A percentile compares a stretch with the other conserved stretches of the same genome.
These are phyloP conservation scores for Leccinellum albellum DNA, from an alignment of 768 basidiomycete species.

Conservation along the genomic window DNA sequence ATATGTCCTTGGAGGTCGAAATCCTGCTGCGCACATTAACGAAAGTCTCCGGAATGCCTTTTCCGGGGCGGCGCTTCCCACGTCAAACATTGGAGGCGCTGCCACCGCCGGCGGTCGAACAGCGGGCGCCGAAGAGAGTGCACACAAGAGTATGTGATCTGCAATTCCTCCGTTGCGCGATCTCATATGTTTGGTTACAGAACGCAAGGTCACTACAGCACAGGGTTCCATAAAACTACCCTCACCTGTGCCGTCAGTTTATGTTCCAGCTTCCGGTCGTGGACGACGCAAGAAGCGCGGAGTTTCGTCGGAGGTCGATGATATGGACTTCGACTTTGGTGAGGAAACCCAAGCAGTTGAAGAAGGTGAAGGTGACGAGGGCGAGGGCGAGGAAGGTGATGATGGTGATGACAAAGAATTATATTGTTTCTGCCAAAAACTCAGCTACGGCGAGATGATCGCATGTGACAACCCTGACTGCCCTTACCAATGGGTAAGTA, in stretches of 20 bases:
- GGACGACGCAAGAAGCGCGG: conserved; percentile 36
- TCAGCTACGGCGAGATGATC: conserved; percentile 67
- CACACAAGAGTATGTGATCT: conserved; percentile 27
- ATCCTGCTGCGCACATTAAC: conserved; percentile 39
- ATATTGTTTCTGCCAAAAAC: conserved; percentile 62
- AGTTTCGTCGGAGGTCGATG: conserved; percentile 33
- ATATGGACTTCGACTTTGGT: conserved; percentile 32
- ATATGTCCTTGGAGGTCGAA: conserved; percentile 34
- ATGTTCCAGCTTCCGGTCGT: conserved; percentile 26
- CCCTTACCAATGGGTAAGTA: conserved; percentile 60
- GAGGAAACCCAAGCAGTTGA: conserved; percentile 29
- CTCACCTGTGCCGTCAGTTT: conserved; percentile 33
- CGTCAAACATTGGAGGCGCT: conserved; percentile 6
- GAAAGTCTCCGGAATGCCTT: conserved; percentile 37
- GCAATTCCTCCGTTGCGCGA: background rate
- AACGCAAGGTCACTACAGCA: conserved; percentile 28
- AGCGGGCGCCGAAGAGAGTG: conserved; percentile 23
- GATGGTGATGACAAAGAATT: conserved; percentile 54
- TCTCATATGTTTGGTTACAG: conserved; percentile 14
- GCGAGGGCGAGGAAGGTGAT: conserved; percentile 44
- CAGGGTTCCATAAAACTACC: conserved; percentile 33
- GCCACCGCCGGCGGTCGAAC: conserved; percentile 12
- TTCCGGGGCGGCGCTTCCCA: conserved; percentile 25
- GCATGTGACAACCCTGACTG: conserved; percentile 58
- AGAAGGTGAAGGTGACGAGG: conserved; percentile 33